Percentiles rank a stretch among this genome's conserved stretches.
Evolutionary conservation across 345 rosid species (phyloP).

Genomic region (Nasturtium officinale): DNA sequence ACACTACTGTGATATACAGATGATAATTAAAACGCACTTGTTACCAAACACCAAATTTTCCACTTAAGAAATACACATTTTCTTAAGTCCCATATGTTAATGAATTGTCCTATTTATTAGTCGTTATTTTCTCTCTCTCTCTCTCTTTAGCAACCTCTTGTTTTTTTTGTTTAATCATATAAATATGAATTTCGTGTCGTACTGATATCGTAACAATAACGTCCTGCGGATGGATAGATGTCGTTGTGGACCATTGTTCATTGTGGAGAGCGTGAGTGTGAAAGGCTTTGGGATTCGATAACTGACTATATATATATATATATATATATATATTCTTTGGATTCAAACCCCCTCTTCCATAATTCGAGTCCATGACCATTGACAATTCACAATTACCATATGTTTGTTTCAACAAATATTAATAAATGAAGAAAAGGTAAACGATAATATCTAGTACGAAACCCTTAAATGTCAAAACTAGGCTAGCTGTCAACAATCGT

Average conservation of each 20-base stretch:
- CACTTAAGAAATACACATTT: not conserved
- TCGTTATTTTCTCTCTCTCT: not conserved
- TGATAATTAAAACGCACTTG: not conserved
- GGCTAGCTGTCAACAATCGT: constrained; percentile 28
- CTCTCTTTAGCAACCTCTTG: not conserved
- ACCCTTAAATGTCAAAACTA: constrained; percentile 36
- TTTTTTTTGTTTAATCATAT: no score
- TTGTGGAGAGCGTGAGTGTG: constrained; percentile 26
- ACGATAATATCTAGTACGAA: constrained; percentile 13
- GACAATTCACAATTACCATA: constrained; percentile 12
- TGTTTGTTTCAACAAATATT: constrained; percentile 4
- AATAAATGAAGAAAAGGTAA: constrained; percentile 10
- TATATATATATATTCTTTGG: not conserved
- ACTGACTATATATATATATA: not conserved
- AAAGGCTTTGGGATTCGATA: constrained; percentile 14
- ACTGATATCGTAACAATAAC: constrained; percentile 14
- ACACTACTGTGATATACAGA: not conserved
- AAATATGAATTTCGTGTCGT: constrained; percentile 5
- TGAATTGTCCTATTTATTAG: not conserved
- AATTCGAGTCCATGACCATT: not conserved
- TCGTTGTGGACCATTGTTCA: constrained; percentile 13
- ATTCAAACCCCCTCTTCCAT: not conserved
- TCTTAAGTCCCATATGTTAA: not conserved
- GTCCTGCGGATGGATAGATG: constrained; percentile 8
- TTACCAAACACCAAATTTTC: not conserved